Base-by-base conservation (phyloP, 176 grass and related monocot genomes). In the Stipa capillata region DNA sequence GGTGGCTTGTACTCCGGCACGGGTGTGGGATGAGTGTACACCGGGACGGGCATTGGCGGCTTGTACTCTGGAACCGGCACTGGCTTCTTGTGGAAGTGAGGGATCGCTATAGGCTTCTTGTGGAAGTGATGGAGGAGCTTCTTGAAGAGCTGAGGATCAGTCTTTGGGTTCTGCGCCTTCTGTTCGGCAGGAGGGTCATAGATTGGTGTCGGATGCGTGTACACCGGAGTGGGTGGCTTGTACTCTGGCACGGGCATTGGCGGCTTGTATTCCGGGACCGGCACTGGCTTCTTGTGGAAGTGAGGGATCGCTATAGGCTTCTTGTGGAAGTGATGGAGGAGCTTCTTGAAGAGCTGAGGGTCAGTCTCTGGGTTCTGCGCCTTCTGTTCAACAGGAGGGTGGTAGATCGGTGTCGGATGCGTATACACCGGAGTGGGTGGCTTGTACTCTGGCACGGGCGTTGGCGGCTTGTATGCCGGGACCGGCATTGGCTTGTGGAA, bases 141-240 rank as follows among this genome's bases (percentile, higher is more conserved):
- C 47, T 49, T 49, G 63, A 84, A 69, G 73, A 68, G 66, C 63
- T 69, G 50, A 8, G 82, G 50, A 15, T 84, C 82, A 1, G 62
- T 78, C 73, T 68, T 28, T 0, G 61, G 20, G 61, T 76, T 68
- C 53, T 77, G 62, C 5, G 10, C 57, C 82, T 78, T 78, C 21
- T 85, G 16, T 9, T 85, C 83, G 1, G 83, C 83, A 1, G 74
- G 44, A 13, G 83, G 44, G 29, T 85, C 44, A 65, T 85, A 79
- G 75, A 85, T 78, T 31, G 27, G 43, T 41, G 67, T 49, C 32
- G 32, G 50, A 23, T 23, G 3, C 5, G 50, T 21, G 50, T 53
- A 21, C 20, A 53, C 50, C 4, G 57, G 74, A 4, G 78, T 69
- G 0, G 70, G 73, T 8, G 45, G 29, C 69, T 63, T 63, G 59